A percentile compares a stretch with the other conserved stretches of the same genome.
Conservation (phyloP, 768 basidiomycete species). For the Termitomyces sp. region DNA sequence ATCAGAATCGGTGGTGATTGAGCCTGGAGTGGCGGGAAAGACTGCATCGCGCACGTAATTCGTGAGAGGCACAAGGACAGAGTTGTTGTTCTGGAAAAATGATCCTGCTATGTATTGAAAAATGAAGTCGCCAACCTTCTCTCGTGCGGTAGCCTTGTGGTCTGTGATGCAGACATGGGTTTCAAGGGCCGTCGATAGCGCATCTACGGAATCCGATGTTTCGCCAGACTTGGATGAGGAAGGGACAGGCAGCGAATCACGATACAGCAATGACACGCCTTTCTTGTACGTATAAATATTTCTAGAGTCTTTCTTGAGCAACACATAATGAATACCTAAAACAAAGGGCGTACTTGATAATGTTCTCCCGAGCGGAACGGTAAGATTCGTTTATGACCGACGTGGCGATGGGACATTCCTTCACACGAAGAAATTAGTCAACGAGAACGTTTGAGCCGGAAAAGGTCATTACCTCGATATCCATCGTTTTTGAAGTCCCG, state of each 20-base stretch:
- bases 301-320: conserved; percentile 34
- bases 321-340: not conserved
- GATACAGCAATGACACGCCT: conserved; percentile 86
- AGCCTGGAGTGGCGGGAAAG: conserved; percentile 29
- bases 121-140: conserved; percentile 73
- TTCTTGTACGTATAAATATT: conserved; percentile 79
- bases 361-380: conserved; percentile 54
- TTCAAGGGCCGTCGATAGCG: conserved; percentile 35
- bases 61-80: conserved; percentile 82
- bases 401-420: conserved; percentile 94
- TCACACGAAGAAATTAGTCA: not conserved
- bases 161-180: conserved; percentile 81
- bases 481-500: conserved; percentile 71
- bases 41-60: conserved; percentile 78
- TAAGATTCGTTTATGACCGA: conserved; percentile 71
- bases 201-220: conserved; percentile 28
- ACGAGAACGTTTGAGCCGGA: not conserved
- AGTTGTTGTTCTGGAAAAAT: conserved; percentile 99
- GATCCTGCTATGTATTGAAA: conserved; percentile 87
- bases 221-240: conserved; percentile 18
- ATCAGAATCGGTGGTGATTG: conserved; percentile 13
- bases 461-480: conserved; percentile 73
- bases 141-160: conserved; percentile 77
- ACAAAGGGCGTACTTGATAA: conserved; percentile 53
- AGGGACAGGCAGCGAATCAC: conserved; percentile 61